A percentile compares a stretch with the other conserved stretches of the same genome.
These are phyloP conservation scores for Phyllosticta citriasiana DNA, from an alignment of 2,329 filamentous ascomycete species.

Conservation along the genomic window DNA sequence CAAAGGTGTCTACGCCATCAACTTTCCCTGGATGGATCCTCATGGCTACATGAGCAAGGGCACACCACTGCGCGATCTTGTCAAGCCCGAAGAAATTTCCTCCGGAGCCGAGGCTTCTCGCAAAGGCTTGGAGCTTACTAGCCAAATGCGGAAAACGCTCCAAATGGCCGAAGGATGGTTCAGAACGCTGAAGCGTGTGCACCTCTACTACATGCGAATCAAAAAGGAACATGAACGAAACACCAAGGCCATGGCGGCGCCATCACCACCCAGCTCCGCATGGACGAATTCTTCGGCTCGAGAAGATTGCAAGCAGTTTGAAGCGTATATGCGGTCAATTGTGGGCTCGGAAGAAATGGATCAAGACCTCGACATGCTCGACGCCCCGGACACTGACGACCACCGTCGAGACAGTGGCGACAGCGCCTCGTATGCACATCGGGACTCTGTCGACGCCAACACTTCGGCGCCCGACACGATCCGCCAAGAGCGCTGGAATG, in stretches of 20 bases:
- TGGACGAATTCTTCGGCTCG: constrained; percentile 18
- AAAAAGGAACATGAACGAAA: constrained; percentile 39
- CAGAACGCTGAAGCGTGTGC: constrained; percentile 43
- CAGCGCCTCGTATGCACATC: constrained; percentile 17
- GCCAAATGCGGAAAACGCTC: constrained; percentile 42
- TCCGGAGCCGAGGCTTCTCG: constrained; percentile 35
- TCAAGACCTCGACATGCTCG: constrained; percentile 26
- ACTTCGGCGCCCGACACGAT: constrained; percentile 8
- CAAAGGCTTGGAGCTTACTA: constrained; percentile 41
- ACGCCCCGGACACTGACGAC: constrained; percentile 17
- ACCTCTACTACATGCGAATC: constrained; percentile 43
- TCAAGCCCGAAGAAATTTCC: constrained; percentile 8
- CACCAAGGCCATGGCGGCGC: constrained; percentile 20
- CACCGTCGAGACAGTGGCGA: constrained; percentile 14
- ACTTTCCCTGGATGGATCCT: constrained; percentile 60
- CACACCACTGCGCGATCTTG: constrained; percentile 12
- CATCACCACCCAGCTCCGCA: constrained; percentile 13
- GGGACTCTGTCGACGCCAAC: constrained; percentile 14
- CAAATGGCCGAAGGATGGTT: constrained; percentile 50
- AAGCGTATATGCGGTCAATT: constrained; percentile 26
- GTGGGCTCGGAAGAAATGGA: constrained; percentile 19
- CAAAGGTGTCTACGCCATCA: constrained; percentile 51
- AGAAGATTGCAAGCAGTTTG: constrained; percentile 44
- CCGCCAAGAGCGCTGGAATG: constrained; percentile 29
- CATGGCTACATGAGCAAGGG: constrained; percentile 40